Conservation (phyloP, 305 asterid genomes). For the Fraxinus ornus region DNA sequence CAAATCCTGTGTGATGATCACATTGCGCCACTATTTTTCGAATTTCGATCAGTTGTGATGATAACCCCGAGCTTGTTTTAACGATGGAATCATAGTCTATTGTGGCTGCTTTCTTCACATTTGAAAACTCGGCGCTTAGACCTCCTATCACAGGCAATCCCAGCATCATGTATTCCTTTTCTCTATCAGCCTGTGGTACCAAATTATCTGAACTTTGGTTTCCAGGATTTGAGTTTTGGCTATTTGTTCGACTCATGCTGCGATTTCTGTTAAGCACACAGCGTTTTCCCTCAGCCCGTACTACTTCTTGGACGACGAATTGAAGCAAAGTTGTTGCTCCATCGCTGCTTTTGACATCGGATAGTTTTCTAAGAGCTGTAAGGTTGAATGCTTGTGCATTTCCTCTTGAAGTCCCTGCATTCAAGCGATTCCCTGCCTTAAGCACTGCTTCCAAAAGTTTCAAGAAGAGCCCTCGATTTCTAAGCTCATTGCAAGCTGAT, state of each 20-base stretch:
- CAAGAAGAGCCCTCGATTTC: slow-evolving; percentile 75
- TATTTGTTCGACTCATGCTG: slow-evolving; percentile 44
- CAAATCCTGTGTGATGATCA: slow-evolving; percentile 47
- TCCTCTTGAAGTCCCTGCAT: slow-evolving; percentile 87
- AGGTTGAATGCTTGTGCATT: slow-evolving; percentile 88
- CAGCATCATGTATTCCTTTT: slow-evolving; percentile 78
- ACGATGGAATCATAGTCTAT: slow-evolving; percentile 56
- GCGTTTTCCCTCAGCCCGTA: slow-evolving; percentile 89
- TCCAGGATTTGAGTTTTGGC: slow-evolving; percentile 33
- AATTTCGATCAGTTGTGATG: slow-evolving; percentile 41
- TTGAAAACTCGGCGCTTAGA: slow-evolving; percentile 68
- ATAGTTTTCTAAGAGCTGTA: slow-evolving; percentile 71
- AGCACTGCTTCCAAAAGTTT: slow-evolving; percentile 92
- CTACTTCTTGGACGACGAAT: slow-evolving; percentile 88
- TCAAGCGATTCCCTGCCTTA: slow-evolving; percentile 84
- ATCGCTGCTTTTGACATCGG: slow-evolving; percentile 86
- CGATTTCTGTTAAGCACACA: slow-evolving; percentile 50
- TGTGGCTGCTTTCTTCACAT: slow-evolving; percentile 71
- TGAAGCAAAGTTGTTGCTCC: slow-evolving; percentile 87
- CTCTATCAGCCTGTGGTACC: slow-evolving; percentile 48
- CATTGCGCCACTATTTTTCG: slow-evolving; percentile 32
- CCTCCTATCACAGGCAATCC: slow-evolving; percentile 88
- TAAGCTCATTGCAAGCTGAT: slow-evolving; percentile 72
- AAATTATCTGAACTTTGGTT: slow-evolving; percentile 27
- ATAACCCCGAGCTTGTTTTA: slow-evolving; percentile 42